Conservation (phyloP, 2,329 filamentous ascomycete species). For the Onygenales sp. region DNA sequence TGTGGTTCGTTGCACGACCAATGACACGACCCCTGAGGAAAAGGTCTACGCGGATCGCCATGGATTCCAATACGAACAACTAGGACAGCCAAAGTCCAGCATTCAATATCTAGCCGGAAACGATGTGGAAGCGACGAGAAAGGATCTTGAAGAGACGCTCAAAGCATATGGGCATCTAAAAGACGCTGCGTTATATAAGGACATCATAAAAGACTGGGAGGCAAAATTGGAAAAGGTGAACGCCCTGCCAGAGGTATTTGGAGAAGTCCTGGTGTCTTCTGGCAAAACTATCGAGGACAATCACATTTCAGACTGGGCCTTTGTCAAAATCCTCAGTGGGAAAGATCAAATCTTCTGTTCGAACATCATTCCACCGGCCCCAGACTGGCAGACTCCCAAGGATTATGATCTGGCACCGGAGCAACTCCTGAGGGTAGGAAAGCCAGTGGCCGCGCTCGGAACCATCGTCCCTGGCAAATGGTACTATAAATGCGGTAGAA, state of each 20-base stretch:
- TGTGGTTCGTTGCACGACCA: background rate
- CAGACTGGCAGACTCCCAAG: too few species aligned
- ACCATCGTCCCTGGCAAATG: background rate
- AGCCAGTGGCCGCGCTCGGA: background rate
- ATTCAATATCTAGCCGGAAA: too few species aligned
- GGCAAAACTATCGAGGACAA: background rate
- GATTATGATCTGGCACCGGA: too few species aligned
- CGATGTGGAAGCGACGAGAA: too few species aligned
- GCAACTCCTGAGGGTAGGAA: too few species aligned
- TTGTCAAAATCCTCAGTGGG: background rate
- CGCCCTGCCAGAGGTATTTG: background rate
- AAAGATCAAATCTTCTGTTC: background rate
- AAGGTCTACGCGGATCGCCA: background rate
- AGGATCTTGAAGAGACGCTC: too few species aligned
- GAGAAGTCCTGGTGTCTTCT: background rate
- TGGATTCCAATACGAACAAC: too few species aligned
- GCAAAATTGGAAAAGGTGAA: background rate
- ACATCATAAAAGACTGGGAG: background rate
- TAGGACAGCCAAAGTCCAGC: accelerated
- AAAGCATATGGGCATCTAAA: too few species aligned
- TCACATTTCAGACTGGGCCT: background rate
- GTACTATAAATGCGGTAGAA: background rate
- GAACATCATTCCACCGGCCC: background rate
- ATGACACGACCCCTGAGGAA: too few species aligned
- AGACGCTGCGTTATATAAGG: too few species aligned